Conservation (phyloP, 805 yeast genomes). For the Candida oleophila region DNA sequence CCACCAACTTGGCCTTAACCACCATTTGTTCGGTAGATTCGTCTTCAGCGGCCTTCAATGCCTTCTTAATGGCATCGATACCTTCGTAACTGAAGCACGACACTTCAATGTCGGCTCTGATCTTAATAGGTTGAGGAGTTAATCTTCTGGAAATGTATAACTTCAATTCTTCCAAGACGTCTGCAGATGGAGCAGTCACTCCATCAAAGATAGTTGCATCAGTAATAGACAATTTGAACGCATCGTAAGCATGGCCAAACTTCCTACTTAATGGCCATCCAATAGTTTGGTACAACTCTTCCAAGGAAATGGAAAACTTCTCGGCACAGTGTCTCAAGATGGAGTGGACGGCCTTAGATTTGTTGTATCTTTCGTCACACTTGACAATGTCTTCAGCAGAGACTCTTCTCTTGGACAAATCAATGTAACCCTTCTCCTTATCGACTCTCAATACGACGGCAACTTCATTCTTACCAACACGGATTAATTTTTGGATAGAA, state of each 20-base stretch:
- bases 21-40: conserved; percentile 81
- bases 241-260: conserved; percentile 96
- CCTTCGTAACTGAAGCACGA: conserved; percentile 98
- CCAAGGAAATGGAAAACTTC: conserved; percentile 85
- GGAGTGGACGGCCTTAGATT: conserved; percentile 97
- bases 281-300: conserved; percentile 77
- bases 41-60: conserved; percentile 83
- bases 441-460: conserved; percentile 98
- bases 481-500: conserved; percentile 93
- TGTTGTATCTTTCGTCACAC: conserved; percentile 96
- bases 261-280: conserved; percentile 98
- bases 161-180: conserved; percentile 79
- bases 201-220: conserved; percentile 86
- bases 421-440: conserved; percentile 97
- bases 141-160: conserved; percentile 86
- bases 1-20: conserved; percentile 91
- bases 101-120: conserved; percentile 98
- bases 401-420: conserved; percentile 95
- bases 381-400: conserved; percentile 95
- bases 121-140: conserved; percentile 97
- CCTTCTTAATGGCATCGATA: conserved; percentile 91
- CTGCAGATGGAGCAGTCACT: conserved; percentile 67
- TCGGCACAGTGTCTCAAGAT: conserved; percentile 98
- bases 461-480: conserved; percentile 98
- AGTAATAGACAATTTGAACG: conserved; percentile 93